phyloP scores from a whole-genome alignment of 352 stramenopile species.

The Pythium oligandrum region DNA sequence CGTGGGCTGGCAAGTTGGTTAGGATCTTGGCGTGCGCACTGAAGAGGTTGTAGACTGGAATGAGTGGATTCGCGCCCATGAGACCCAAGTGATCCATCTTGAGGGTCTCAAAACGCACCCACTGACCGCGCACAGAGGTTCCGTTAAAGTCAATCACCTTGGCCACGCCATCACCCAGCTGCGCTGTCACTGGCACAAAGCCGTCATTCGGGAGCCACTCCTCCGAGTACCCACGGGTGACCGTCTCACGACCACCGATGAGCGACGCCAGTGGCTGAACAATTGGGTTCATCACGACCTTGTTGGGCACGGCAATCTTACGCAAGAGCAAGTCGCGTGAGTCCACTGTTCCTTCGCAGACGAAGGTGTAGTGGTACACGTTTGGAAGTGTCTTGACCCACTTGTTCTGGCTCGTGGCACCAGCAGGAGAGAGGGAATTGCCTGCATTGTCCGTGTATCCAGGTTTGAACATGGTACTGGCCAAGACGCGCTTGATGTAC shows the following conservation, averaged over 20 bases:
- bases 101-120: conserved; percentile 11
- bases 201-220: conserved; percentile 32
- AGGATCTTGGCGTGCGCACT: not conserved
- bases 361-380: conserved; percentile 51
- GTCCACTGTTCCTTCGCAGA: conserved; percentile 25
- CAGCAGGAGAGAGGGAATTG: conserved; percentile 25
- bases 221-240: conserved; percentile 20
- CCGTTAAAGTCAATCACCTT: conserved; percentile 11
- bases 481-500: conserved; percentile 6
- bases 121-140: conserved; percentile 15
- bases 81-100: not conserved
- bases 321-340: conserved; percentile 27
- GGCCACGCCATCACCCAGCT: conserved; percentile 16
- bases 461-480: conserved; percentile 24
- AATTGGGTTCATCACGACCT: conserved; percentile 25
- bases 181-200: conserved; percentile 20
- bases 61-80: no score
- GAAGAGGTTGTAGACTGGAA: not conserved
- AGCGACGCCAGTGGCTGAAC: conserved; percentile 29
- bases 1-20: conserved; percentile 4
- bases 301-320: conserved; percentile 36
- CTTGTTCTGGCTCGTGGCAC: conserved; percentile 29
- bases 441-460: conserved; percentile 36
- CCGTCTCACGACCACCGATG: conserved; percentile 28
- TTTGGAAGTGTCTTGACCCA: conserved; percentile 43